Percentiles rank a stretch among this genome's conserved stretches.
phyloP scores from a whole-genome alignment of 495 filamentous ascomycete species.

The Filosporella fistucella region DNA sequence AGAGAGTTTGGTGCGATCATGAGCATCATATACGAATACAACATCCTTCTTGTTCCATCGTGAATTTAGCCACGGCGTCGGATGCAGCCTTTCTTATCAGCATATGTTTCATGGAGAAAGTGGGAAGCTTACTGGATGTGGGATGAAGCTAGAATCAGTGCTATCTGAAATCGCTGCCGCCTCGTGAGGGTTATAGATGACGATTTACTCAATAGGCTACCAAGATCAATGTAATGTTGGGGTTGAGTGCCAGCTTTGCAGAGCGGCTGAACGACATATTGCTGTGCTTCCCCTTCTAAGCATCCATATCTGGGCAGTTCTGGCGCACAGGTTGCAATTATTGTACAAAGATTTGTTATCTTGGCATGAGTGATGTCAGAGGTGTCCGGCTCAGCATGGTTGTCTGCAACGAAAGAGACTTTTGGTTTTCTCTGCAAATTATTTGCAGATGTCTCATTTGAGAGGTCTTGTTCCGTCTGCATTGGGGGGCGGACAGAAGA shows the following conservation, averaged over 20 bases:
- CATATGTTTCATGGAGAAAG: too few species aligned
- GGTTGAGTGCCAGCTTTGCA: neutral
- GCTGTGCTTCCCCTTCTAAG: conserved; percentile 18
- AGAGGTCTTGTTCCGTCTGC: too few species aligned
- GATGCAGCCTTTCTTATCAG: too few species aligned
- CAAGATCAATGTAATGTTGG: conserved; percentile 16
- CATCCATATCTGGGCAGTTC: conserved; percentile 2
- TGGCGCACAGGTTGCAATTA: conserved; percentile 8
- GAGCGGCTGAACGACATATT: conserved; percentile 21
- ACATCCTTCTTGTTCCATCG: conserved; percentile 20
- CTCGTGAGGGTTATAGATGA: conserved; percentile 17
- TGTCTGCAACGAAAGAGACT: too few species aligned
- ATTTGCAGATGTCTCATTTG: too few species aligned
- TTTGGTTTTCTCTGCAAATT: too few species aligned
- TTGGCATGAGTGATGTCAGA: too few species aligned
- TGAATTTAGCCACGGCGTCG: conserved; percentile 23
- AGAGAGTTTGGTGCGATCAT: conserved; percentile 4
- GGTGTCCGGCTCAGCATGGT: too few species aligned
- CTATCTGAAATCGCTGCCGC: conserved; percentile 25
- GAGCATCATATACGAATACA: conserved; percentile 15
- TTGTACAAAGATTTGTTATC: conserved; percentile 20
- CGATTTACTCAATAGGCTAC: conserved; percentile 15
- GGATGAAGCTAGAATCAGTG: conserved; percentile 23
- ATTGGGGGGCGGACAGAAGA: too few species aligned
- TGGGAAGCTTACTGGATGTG: too few species aligned